These are phyloP conservation scores for Auriscalpium orientale DNA, from an alignment of 768 basidiomycete species.

Conservation along the genomic window DNA sequence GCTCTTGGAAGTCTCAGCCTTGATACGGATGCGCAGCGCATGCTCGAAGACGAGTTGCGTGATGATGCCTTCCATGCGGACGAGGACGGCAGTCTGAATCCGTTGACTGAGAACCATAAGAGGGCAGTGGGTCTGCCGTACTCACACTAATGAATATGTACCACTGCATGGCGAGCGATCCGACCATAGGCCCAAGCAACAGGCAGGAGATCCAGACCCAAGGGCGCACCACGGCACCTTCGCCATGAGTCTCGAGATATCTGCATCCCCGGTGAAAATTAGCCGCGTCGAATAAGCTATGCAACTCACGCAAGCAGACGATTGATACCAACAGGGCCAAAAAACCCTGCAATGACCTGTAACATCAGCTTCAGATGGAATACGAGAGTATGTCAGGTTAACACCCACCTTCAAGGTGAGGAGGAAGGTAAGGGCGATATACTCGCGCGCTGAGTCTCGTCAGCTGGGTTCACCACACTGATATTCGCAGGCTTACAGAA, in stretches of 20 bases:
- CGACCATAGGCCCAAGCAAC: slow-evolving; percentile 39
- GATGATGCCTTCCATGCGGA: slow-evolving; percentile 38
- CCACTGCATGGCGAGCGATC: slow-evolving; percentile 41
- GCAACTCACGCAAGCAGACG: slow-evolving; percentile 22
- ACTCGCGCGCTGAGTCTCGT: slow-evolving; percentile 9
- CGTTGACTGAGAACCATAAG: not conserved
- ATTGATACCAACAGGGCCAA: slow-evolving; percentile 26
- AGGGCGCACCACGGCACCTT: slow-evolving; percentile 43
- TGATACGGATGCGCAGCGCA: slow-evolving; percentile 44
- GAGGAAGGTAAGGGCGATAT: slow-evolving; percentile 3
- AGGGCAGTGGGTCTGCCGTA: not conserved
- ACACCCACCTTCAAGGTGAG: not conserved
- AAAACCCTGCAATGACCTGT: slow-evolving; percentile 18
- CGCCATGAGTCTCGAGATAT: slow-evolving; percentile 50
- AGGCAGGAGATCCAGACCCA: slow-evolving; percentile 62
- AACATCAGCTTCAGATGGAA: not conserved
- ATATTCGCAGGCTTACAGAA: slow-evolving; percentile 12
- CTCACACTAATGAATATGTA: slow-evolving; percentile 37
- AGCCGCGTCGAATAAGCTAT: not conserved
- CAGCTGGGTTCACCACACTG: not conserved
- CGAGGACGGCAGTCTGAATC: slow-evolving; percentile 28
- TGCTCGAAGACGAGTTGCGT: slow-evolving; percentile 52
- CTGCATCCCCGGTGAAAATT: slow-evolving; percentile 20
- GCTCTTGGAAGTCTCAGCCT: slow-evolving; percentile 26
- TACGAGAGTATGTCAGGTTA: too few relatives aligned